Evolutionary conservation across 148 eudicot species (phyloP), one percentile per base, ranked within the genome.

Genomic region (Chenopodium formosanum): DNA sequence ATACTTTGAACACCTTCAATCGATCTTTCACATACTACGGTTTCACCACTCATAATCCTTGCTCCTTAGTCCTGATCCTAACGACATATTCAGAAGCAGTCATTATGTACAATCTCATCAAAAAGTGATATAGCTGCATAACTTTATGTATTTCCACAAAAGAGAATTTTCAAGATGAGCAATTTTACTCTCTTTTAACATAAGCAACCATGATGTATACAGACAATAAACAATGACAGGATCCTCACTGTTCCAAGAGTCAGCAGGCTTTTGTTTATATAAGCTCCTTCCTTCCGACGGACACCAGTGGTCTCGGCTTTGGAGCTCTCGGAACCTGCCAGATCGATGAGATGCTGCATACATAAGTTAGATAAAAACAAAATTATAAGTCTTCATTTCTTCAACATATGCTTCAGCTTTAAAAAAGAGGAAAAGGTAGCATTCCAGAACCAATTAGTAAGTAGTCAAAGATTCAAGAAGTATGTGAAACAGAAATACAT

Each of bases 251-350:
- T 94, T 90, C 99, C 99, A 81, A 96, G 98, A 83, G 97, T 94
- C 81, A 96, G 90, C 84, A 96, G 83, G 85, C 99, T 96, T 84
- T 96, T 96, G 71, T 96, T 96, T 74, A 96, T 96, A 86, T 94
- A 96, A 72, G 99, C 89, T 73, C 99, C 99, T 89, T 96, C 99
- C 80, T 96, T 96, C 19, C 95, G 90, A 73, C 99, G 91, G 79
- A 96, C 86, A 74, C 99, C 98, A 76, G 89, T 90, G 77, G 99
- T 96, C 89, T 91, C 99, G n/a, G 92, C 97, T 88, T 88, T 96
- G 66, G 99, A 96, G 89, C 99, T 96, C 90, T 96, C 99, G 48
- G 99, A 96, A 92, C 99, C 99, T 86, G 99, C 99, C 95, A 96
- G 95, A 89, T 96, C 99, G 83, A 96, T 96, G 83, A 96, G 94